Evolutionary conservation across 495 filamentous ascomycete genomes (phyloP), one percentile per base, ranked within the genome.

Genomic region (Penicillium crystallinum): DNA sequence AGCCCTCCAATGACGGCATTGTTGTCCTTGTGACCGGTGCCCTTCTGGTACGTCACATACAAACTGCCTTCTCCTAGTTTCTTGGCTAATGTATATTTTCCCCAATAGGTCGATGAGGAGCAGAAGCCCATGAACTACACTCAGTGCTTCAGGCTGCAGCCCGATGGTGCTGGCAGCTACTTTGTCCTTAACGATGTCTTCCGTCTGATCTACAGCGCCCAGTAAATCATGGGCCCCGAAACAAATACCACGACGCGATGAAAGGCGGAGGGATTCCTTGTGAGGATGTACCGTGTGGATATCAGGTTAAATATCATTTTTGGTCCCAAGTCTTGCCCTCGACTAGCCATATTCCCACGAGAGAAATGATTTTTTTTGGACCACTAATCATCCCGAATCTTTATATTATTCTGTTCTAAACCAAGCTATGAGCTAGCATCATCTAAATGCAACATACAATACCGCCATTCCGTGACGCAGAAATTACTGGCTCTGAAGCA

Each of bases 111-210:
- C 58, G 91, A 96, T 50, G 90, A 88, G 46, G 81, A 89, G 66
- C 73, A 84, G 56, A 77, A 79, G 53, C 88, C 90, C 35, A 89
- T 95, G 81, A 86, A 78, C 77, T 97, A 87, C 73, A 83, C 83
- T 29, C 91, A 97, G 75, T 68, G 74, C 25, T 97, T 96, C 79
- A 87, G 91, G 59, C 82, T 97, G 39, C 65, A 79, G 53, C 85
- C 84, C 31, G 86, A 91, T 23, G 73, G 70, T n/a, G 10, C 58
- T 22, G 86, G 83, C 37, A 82, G 76, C 70, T 96, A 84, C 77
- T 95, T 81, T 66, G 85, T 97, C 62, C 84, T 83, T 74, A 96
- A 96, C 77, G 91, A 97, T 65, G 73, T 96, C 71, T 97, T 96
- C 82, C 84, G 84, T 58, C 78, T 97, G 51, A 77, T 91, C 55